Evolutionary conservation across 192 early-diverging fungal species (phyloP).

Genomic region (Geranomyces michiganensis): DNA sequence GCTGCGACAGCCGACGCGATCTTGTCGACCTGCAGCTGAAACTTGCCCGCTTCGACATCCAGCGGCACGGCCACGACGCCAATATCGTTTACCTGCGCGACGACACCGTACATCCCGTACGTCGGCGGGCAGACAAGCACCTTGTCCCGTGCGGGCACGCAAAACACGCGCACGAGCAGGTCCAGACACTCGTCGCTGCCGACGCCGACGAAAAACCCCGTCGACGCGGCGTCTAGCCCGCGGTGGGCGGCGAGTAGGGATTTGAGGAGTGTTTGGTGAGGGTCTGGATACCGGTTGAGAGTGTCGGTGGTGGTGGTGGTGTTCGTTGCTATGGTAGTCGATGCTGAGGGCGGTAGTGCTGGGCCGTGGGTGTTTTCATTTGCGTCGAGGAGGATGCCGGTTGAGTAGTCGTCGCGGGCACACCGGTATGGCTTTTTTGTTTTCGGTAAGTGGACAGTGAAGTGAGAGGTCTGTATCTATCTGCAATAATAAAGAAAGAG

Average conservation of each 20-base stretch:
- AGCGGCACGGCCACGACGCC: constrained; percentile 83
- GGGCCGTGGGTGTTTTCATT: constrained; percentile 97
- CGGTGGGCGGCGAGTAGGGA: constrained; percentile 79
- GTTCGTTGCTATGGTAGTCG: neutral
- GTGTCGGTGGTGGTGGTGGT: constrained; percentile 36
- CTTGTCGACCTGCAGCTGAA: constrained; percentile 66
- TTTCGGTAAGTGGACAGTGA: neutral
- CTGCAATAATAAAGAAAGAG: constrained; percentile 18
- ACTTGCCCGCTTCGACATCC: constrained; percentile 69
- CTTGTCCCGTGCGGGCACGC: constrained; percentile 87
- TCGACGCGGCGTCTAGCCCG: constrained; percentile 64
- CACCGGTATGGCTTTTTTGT: constrained; percentile 83
- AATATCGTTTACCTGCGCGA: constrained; percentile 94
- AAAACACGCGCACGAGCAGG: constrained; percentile 83
- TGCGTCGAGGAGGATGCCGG: constrained; percentile 95
- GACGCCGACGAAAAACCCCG: constrained; percentile 91
- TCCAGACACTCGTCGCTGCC: constrained; percentile 98
- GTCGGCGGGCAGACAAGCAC: constrained; percentile 96
- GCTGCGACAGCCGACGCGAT: constrained; percentile 41
- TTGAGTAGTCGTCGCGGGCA: constrained; percentile 95
- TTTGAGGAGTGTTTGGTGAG: constrained; percentile 95
- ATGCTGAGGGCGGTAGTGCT: constrained; percentile 17
- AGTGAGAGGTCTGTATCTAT: neutral
- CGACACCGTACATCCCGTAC: constrained; percentile 98
- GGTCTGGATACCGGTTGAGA: constrained; percentile 87